Evolutionary conservation across 768 basidiomycete genomes (phyloP).

Genomic region (Tulasnella sp.): DNA sequence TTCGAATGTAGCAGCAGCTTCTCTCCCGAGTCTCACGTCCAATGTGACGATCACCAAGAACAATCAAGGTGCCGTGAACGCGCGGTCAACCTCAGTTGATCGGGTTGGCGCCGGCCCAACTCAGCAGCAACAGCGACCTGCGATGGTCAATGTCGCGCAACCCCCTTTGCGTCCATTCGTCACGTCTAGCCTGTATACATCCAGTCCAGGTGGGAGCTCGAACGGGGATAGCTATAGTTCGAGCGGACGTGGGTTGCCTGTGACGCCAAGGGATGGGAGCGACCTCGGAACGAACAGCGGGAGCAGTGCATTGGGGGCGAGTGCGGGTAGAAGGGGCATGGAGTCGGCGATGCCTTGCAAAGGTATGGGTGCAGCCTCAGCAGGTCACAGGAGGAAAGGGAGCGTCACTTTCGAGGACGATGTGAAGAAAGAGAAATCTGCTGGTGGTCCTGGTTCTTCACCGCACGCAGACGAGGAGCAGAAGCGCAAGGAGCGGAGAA

Average conservation of each 20-base stretch:
- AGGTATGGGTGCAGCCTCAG: neutral
- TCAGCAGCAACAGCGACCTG: neutral
- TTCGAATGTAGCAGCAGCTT: neutral
- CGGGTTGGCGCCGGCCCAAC: neutral
- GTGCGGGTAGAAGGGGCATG: slow-evolving; percentile 1
- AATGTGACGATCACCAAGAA: neutral
- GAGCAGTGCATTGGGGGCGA: neutral
- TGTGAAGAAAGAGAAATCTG: too few relatives aligned
- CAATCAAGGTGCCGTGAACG: neutral
- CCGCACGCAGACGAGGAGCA: slow-evolving; percentile 32
- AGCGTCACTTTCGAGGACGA: slow-evolving; percentile 15
- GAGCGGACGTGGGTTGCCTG: slow-evolving; percentile 53
- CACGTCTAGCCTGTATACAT: slow-evolving; percentile 2
- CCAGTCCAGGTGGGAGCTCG: slow-evolving; percentile 38
- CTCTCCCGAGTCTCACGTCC: neutral
- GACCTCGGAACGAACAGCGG: slow-evolving; percentile 31
- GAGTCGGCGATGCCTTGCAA: slow-evolving; percentile 1
- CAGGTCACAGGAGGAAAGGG: slow-evolving; percentile 5
- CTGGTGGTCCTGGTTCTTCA: too few relatives aligned
- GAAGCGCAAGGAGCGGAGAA: slow-evolving; percentile 57
- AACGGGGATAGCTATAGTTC: slow-evolving; percentile 57
- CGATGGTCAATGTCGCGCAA: neutral
- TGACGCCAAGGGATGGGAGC: slow-evolving; percentile 71
- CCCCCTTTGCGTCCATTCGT: slow-evolving; percentile 9
- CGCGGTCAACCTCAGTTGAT: neutral